Conservation (phyloP, 2,329 filamentous ascomycete species). For the Scopulariopsis brevicaulis region DNA sequence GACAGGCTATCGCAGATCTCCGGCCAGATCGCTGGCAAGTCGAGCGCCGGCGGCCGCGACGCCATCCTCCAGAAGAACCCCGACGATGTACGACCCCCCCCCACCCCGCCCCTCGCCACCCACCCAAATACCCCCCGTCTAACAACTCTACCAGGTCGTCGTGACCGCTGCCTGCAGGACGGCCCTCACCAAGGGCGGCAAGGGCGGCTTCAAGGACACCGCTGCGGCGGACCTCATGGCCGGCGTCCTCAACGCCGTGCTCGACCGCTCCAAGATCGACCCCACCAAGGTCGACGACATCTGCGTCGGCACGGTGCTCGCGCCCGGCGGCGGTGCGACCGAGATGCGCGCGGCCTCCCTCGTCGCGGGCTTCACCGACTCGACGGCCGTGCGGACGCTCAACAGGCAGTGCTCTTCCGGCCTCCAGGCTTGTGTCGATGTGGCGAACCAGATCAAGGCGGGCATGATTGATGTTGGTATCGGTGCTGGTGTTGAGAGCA, state of each 20-base stretch:
- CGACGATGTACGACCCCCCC: constrained; percentile 44
- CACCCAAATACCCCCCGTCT: constrained; percentile 8
- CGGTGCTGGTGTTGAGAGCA: constrained; percentile 92
- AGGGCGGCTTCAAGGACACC: constrained; percentile 94
- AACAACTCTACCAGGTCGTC: constrained; percentile 49
- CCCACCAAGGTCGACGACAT: constrained; percentile 84
- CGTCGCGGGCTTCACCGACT: constrained; percentile 81
- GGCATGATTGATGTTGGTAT: constrained; percentile 96
- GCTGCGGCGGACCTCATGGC: constrained; percentile 74
- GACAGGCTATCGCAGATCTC: constrained; percentile 50
- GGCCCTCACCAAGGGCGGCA: constrained; percentile 83
- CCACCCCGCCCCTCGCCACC: not conserved
- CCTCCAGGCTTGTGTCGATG: constrained; percentile 83
- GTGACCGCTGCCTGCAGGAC: constrained; percentile 88
- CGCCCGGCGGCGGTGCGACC: constrained; percentile 87
- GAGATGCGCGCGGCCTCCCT: constrained; percentile 91
- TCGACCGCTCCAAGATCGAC: constrained; percentile 81
- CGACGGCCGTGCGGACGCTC: constrained; percentile 72
- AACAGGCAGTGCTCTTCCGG: constrained; percentile 95
- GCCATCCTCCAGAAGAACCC: constrained; percentile 54
- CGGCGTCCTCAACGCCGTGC: constrained; percentile 69
- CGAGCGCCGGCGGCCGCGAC: constrained; percentile 37
- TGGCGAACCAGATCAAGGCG: constrained; percentile 80
- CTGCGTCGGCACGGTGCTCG: constrained; percentile 79
- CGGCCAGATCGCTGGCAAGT: constrained; percentile 51